Evolutionary conservation across 805 yeast genomes (phyloP), one percentile per base, ranked within the genome.

Genomic region (Cyberlindnera amylophila): DNA sequence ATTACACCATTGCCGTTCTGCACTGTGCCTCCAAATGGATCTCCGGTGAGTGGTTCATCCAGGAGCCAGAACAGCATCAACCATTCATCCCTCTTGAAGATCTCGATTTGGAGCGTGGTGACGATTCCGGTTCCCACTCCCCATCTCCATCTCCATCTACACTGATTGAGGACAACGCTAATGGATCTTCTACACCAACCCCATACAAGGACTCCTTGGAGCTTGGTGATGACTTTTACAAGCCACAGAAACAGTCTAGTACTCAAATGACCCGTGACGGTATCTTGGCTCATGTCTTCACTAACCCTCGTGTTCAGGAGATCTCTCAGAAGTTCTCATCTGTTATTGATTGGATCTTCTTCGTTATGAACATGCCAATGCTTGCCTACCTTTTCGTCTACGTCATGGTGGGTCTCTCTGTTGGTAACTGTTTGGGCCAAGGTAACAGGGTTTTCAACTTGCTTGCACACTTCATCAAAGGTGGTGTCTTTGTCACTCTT

Each of bases 381-480:
- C 72, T 88, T 37, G 63, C 79, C 36, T 80, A 71, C 51, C 75
- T 80, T 39, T 66, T 80, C 41, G 68, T 75, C 21, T 80, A 86
- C 55, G 54, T 82, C 14, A 63, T 69, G 38, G 67, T 73, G 12
- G 81, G 80, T 41, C 26, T 64, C 15, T 86, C 88, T 6, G 81
- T 84, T 6, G 84, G 86, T 34, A 76, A 74, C 41, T 58, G 82
- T 32, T 63, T 89, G 55, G 98, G 96, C 31, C 65, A 76, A 62
- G 90, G 79, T 4, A 58, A 54, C 11, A 69, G 69, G 16, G 82
- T 90, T 12, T 91, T 87, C 67, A 88, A 87, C 54, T 63, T 91
- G 39, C 71, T 91, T 44, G 99, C 99, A 2, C 99, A 91, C 64
- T 87, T 88, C 74, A 91, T 91, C 62, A 91, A 91, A 64, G 99